Conservation (phyloP, 169 alveolate species). For the Eimeria sp. region DNA sequence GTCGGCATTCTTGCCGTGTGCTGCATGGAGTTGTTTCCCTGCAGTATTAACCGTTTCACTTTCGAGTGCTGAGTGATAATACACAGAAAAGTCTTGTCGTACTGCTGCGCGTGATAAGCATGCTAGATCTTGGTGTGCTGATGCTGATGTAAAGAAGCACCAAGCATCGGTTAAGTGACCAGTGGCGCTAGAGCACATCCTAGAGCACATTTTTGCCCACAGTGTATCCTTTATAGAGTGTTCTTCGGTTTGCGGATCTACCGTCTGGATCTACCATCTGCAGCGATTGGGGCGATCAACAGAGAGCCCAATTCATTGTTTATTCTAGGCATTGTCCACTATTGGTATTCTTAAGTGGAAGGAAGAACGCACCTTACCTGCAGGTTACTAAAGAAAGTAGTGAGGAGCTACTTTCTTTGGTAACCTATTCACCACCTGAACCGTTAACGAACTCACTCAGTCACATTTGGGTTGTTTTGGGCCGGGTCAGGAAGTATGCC, state of each 20-base stretch:
- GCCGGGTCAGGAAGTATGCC: too few species aligned
- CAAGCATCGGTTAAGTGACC: not conserved
- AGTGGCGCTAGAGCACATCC: not conserved
- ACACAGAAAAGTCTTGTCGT: not conserved
- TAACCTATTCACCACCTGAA: too few species aligned
- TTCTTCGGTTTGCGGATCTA: not conserved
- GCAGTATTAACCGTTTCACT: slow-evolving; percentile 28
- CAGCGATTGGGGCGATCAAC: not conserved
- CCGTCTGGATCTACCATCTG: not conserved
- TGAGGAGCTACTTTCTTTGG: too few species aligned
- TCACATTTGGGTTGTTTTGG: too few species aligned
- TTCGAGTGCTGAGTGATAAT: not conserved
- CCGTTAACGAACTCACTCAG: too few species aligned
- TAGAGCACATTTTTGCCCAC: not conserved
- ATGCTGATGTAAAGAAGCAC: not conserved
- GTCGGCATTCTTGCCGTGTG: slow-evolving; percentile 76
- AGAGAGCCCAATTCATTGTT: not conserved
- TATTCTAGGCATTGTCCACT: not conserved
- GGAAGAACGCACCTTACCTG: not conserved
- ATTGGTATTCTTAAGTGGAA: not conserved
- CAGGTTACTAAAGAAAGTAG: too few species aligned
- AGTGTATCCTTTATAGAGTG: not conserved
- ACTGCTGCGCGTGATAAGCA: not conserved
- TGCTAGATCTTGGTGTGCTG: not conserved
- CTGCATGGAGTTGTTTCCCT: slow-evolving; percentile 64